phyloP scores from a whole-genome alignment of 192 early-diverging fungal genomes.

The Coemansia sp. region DNA sequence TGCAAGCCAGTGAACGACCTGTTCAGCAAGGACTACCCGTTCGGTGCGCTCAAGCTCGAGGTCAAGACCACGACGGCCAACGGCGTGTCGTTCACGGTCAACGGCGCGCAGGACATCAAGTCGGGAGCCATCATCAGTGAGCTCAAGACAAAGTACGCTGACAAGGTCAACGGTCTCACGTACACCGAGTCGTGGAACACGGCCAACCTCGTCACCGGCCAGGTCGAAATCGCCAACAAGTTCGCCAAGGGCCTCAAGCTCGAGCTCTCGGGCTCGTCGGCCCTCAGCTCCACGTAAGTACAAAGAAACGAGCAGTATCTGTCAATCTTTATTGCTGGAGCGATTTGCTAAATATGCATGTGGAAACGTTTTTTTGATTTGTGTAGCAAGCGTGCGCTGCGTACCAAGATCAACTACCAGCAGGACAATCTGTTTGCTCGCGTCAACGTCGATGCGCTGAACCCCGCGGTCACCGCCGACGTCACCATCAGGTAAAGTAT shows the following conservation, averaged over 20 bases:
- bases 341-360: neutral
- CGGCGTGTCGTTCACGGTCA: slow-evolving; percentile 96
- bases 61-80: slow-evolving; percentile 94
- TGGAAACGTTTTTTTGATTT: slow-evolving; percentile 1
- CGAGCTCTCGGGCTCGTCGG: slow-evolving; percentile 79
- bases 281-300: slow-evolving; percentile 73
- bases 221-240: slow-evolving; percentile 92
- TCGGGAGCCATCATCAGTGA: slow-evolving; percentile 91
- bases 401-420: slow-evolving; percentile 85
- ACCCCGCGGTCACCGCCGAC: slow-evolving; percentile 86
- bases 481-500: slow-evolving; percentile 63
- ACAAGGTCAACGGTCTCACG: slow-evolving; percentile 90
- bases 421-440: slow-evolving; percentile 91
- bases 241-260: slow-evolving; percentile 97
- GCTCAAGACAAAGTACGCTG: slow-evolving; percentile 96
- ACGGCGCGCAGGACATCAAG: slow-evolving; percentile 93
- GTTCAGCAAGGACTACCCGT: slow-evolving; percentile 95
- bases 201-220: slow-evolving; percentile 84
- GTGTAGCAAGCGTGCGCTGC: slow-evolving; percentile 49
- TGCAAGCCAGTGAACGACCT: slow-evolving; percentile 95
- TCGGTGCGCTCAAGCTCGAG: slow-evolving; percentile 92
- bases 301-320: slow-evolving; percentile 70
- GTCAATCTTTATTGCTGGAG: neutral
- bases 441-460: slow-evolving; percentile 89
- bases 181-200: slow-evolving; percentile 98